Evolutionary conservation across 2,329 filamentous ascomycete genomes (phyloP).

Genomic region (Falciphora oryzae): DNA sequence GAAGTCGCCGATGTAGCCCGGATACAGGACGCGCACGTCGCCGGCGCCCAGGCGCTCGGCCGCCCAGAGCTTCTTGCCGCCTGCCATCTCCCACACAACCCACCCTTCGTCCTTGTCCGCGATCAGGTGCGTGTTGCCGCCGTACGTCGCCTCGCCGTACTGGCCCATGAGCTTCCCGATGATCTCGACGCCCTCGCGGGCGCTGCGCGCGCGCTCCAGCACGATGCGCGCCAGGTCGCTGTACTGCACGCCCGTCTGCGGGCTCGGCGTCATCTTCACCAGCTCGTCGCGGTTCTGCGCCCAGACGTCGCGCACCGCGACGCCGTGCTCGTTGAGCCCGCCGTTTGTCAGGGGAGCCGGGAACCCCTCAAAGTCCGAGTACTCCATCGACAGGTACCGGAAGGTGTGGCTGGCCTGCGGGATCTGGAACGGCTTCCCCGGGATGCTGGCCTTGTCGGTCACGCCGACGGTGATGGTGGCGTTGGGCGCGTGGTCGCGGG

Average conservation of each 20-base stretch:
- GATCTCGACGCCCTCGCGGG: constrained; percentile 3
- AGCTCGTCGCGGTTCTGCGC: constrained; percentile 8
- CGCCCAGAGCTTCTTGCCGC: constrained; percentile 3
- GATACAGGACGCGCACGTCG: constrained; percentile 8
- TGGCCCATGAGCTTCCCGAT: not conserved
- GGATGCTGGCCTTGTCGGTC: constrained; percentile 2
- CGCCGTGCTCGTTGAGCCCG: constrained; percentile 7
- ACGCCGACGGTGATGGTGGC: constrained; percentile 6
- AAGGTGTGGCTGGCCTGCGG: constrained; percentile 5
- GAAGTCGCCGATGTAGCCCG: constrained; percentile 6
- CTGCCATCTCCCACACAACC: constrained; percentile 8
- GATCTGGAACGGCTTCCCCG: constrained; percentile 3
- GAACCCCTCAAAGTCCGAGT: constrained; percentile 9
- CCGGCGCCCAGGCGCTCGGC: not conserved
- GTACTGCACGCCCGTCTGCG: constrained; percentile 4
- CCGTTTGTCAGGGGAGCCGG: constrained; percentile 7
- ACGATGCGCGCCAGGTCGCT: constrained; percentile 7
- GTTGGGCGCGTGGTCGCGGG: constrained; percentile 6
- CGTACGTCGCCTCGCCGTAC: constrained; percentile 9
- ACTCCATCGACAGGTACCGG: constrained; percentile 10
- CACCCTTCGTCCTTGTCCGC: constrained; percentile 7
- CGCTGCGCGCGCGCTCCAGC: constrained; percentile 3
- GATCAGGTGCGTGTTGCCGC: constrained; percentile 9
- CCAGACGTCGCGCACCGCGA: constrained; percentile 7
- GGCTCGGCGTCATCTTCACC: not conserved